Base-by-base conservation (phyloP, 257 asterid genomes). In the Przewalskia tangutica region DNA sequence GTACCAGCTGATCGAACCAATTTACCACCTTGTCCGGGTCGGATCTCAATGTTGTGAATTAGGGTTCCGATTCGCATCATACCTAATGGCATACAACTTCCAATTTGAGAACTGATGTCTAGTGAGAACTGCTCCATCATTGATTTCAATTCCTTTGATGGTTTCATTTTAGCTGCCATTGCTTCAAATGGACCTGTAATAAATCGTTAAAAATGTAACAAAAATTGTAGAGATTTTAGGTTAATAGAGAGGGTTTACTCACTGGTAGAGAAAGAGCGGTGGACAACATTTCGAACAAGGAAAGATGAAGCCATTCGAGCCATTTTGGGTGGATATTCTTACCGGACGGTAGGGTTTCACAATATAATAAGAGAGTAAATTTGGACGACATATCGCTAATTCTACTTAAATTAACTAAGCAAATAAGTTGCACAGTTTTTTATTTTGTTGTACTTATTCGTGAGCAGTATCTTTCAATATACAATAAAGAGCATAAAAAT, bases 1-100 rank as follows among this genome's bases (percentile, higher is more conserved):
- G 96, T 90, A 23, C 97, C 97, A 0, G 98, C 93, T 14, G 97
- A 88, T 0, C 98, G 91, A 16, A 92, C 97, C 8, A 95, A 85
- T 60, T 93, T 92, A 40, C 89, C 93, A 20, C 97, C 98, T 88
- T 91, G 93, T 1, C 97, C 98, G 14, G 97, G 98, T 38, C 97
- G 97, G 76, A 95, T 82, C 92, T 95, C 99, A n/a, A 93, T 90
- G 85, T 93, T 94, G 87, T 94, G 97, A 82, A 92, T 86, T 6
- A 85, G 89, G 66, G 90, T 94, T 58, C 97, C 97, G 0, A 92
- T 94, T 34, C 97, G 87, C 97, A 90, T 90, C 85, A 77, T 87
- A 3, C 89, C 81, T 53, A 92, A 81, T 2, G 93, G 93, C 97
- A 92, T 89, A 82, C 90, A 87, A 79, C 91, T 86, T 48, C 93